Base-by-base conservation (phyloP, 1,139 yeast genomes). In the Kodamaea fungicola region DNA sequence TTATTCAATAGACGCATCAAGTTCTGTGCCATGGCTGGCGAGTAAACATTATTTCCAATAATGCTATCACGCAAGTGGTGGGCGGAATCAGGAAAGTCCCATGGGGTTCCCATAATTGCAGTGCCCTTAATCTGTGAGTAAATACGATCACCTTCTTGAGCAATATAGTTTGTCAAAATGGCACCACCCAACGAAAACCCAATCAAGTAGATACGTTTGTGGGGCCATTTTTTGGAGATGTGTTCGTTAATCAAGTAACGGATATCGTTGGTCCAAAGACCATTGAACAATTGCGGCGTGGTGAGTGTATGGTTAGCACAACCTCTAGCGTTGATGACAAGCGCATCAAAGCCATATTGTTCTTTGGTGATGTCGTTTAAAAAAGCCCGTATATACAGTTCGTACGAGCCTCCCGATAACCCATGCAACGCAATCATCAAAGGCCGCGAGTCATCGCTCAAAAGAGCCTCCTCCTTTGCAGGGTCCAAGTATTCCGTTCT, bases 181-280 rank as follows among this genome's bases (percentile, higher is more conserved):
- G 85, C 77, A 1, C 88, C 92, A n/a, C 97, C 84, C 25, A 78
- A 59, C 2, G 81, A 75, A 43, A 76, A 76, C 2, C 83, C 83
- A 37, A 75, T 61, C 43, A 76, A 54, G 48, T 67, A 78, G 8
- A 78, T 61, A 36, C 68, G 57, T 44, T 76, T 73, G 37, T 72
- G 59, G 4, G 83, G 82, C 67, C 74, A 77, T 39, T 60, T 61
- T 22, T 50, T 47, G 25, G 64, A 55, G 28, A 78, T 57, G 37
- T 71, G 62, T 43, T 74, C 78, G 42, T 70, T 70, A 38, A 78
- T 64, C 37, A 76, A 64, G 52, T 71, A 71, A 35, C 84, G 59
- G 37, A 78, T 57, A 52, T 78, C 85, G 49, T 78, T 78, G 13
- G 84, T 78, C 80, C 83, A 76, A 26, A 77, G 60, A 2, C 80